Evolutionary conservation across 106 monocot species (phyloP).

Genomic region (Triglochin maritima): DNA sequence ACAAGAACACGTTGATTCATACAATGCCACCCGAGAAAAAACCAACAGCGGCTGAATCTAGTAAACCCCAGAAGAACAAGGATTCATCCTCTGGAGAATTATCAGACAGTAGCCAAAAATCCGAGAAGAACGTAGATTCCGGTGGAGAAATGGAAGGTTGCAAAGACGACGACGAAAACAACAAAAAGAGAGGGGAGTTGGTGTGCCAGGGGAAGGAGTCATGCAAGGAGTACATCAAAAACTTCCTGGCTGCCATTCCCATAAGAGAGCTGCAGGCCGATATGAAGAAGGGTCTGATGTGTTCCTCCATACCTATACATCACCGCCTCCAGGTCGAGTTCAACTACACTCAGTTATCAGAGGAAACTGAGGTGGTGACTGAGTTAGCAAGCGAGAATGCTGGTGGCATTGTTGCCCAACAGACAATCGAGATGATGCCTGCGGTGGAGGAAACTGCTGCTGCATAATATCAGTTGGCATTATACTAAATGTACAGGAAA

Average conservation of each 20-base stretch:
- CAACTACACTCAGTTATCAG: slow-evolving; percentile 43
- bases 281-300: slow-evolving; percentile 55
- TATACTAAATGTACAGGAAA: too few relatives aligned
- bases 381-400: not conserved
- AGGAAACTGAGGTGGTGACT: not conserved
- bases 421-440: too few relatives aligned
- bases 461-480: too few relatives aligned
- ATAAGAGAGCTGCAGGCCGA: slow-evolving; percentile 72
- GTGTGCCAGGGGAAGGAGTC: slow-evolving; percentile 62
- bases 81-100: not conserved
- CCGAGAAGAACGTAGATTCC: not conserved
- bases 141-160: not conserved
- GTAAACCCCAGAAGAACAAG: not conserved
- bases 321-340: slow-evolving; percentile 85
- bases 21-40: slow-evolving; percentile 11
- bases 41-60: not conserved
- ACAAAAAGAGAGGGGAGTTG: slow-evolving; percentile 15
- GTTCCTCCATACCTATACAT: slow-evolving; percentile 38
- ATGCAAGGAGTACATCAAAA: slow-evolving; percentile 90
- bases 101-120: not conserved
- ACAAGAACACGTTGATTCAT: slow-evolving; percentile 31
- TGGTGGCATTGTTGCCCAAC: too few relatives aligned
- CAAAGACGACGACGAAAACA: slow-evolving; percentile 5
- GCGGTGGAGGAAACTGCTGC: too few relatives aligned
- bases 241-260: slow-evolving; percentile 82